These are phyloP conservation scores for Jatropha multifida DNA, from an alignment of 441 rosid genomes.

Conservation along the genomic window DNA sequence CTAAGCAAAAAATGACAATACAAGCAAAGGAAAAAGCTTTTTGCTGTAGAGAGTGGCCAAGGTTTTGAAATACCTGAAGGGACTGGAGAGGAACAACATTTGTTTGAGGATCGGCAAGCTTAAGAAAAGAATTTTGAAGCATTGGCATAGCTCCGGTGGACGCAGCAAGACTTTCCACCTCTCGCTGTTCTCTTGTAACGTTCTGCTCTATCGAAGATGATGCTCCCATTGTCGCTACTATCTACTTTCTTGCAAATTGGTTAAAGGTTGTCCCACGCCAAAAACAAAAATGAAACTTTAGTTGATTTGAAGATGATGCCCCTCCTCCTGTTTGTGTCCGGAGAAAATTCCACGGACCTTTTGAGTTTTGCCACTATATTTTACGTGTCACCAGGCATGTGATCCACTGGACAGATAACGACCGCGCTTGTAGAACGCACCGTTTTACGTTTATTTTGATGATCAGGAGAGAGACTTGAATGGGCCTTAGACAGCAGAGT, in stretches of 20 bases:
- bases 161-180: constrained; percentile 73
- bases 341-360: background rate
- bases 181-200: constrained; percentile 43
- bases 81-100: background rate
- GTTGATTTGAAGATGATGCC: no score
- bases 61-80: background rate
- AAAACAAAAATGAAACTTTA: no score
- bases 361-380: background rate
- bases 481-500: background rate
- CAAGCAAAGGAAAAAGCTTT: background rate
- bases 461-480: background rate
- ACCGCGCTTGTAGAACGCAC: background rate
- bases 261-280: background rate
- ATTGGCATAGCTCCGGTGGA: constrained; percentile 70
- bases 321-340: background rate
- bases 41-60: background rate
- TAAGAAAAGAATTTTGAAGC: constrained; percentile 62
- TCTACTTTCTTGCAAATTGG: background rate
- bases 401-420: background rate
- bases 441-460: background rate
- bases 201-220: constrained; percentile 63
- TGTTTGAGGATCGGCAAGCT: constrained; percentile 32
- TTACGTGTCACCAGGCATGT: background rate
- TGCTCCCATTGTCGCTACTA: constrained; percentile 52
- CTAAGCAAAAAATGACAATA: background rate